Conservation (phyloP, 148 eudicot species). For the Spergularia bocconei region DNA sequence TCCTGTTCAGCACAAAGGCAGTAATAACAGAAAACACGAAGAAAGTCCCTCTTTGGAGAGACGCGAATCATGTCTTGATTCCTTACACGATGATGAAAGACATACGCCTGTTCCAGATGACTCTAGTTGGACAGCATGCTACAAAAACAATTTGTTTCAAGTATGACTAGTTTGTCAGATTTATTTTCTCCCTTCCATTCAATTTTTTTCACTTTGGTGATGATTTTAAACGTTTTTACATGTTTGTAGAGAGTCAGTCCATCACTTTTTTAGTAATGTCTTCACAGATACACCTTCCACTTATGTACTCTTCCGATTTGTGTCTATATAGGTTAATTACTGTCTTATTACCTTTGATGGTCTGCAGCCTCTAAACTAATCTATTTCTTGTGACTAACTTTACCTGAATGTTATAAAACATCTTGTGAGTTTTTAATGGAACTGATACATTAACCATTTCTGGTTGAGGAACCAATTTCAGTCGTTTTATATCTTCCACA, state of each 20-base stretch:
- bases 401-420: too few relatives aligned
- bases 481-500: too few relatives aligned
- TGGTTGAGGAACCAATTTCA: too few relatives aligned
- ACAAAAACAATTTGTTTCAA: conserved; percentile 43
- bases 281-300: conserved; percentile 6
- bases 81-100: conserved; percentile 38
- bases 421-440: too few relatives aligned
- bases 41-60: conserved; percentile 17
- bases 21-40: conserved; percentile 18
- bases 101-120: conserved; percentile 44
- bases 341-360: not conserved
- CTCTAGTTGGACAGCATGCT: conserved; percentile 50
- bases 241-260: conserved; percentile 5
- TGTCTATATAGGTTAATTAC: not conserved
- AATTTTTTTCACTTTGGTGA: conserved; percentile 5
- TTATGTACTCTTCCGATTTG: not conserved
- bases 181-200: not conserved
- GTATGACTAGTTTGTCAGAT: conserved; percentile 19
- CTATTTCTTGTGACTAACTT: not conserved
- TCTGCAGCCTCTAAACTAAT: not conserved
- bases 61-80: conserved; percentile 38
- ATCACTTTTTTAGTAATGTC: not conserved
- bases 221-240: not conserved
- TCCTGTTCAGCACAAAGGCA: conserved; percentile 24
- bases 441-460: too few relatives aligned